A percentile compares a stretch with the other conserved stretches of the same genome.
Evolutionary conservation across 2,329 filamentous ascomycete genomes (phyloP).

Genomic region (Neoascochyta sp.): DNA sequence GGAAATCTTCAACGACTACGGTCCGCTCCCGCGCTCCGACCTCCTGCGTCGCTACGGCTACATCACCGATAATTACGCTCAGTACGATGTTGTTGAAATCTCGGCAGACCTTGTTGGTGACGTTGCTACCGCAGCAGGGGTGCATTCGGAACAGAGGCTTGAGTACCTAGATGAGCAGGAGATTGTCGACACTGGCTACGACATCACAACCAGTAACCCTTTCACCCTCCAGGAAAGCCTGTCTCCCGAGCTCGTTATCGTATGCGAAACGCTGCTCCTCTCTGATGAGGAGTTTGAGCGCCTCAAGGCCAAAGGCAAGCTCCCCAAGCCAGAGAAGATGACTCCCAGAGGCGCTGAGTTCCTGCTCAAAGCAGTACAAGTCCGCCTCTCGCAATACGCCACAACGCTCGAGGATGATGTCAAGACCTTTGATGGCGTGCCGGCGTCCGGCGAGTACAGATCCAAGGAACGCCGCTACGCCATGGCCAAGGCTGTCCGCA

Average conservation of each 20-base stretch:
- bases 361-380: conserved; percentile 39
- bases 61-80: conserved; percentile 70
- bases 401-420: conserved; percentile 54
- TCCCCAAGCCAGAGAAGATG: conserved; percentile 43
- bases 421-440: conserved; percentile 44
- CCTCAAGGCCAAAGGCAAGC: conserved; percentile 41
- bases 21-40: conserved; percentile 76
- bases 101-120: conserved; percentile 55
- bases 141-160: conserved; percentile 28
- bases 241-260: conserved; percentile 41
- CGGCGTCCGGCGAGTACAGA: conserved; percentile 10
- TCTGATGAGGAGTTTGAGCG: conserved; percentile 41
- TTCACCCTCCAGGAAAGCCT: conserved; percentile 37
- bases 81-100: conserved; percentile 81
- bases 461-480: conserved; percentile 28
- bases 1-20: conserved; percentile 87
- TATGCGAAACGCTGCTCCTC: conserved; percentile 47
- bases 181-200: conserved; percentile 70
- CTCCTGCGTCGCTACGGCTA: conserved; percentile 83
- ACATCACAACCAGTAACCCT: conserved; percentile 43
- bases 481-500: conserved; percentile 65
- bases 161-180: conserved; percentile 59
- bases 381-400: conserved; percentile 48
- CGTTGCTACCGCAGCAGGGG: conserved; percentile 9
- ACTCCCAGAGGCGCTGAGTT: conserved; percentile 40